Base-by-base conservation (phyloP, 345 rosid species). In the Dipteronia dyeriana region DNA sequence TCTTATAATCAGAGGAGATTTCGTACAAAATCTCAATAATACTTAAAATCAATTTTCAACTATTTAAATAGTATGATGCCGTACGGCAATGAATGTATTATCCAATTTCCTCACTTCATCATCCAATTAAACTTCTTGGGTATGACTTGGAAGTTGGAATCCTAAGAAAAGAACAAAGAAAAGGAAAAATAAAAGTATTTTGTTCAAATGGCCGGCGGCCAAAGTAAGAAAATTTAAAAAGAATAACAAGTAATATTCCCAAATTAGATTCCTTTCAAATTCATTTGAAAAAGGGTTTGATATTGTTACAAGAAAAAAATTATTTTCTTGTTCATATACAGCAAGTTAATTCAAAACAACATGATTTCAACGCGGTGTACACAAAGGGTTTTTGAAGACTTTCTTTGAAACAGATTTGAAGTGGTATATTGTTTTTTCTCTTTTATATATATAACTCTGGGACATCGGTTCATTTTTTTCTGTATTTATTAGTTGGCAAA, bases 201-300 rank as follows among this genome's bases (percentile, higher is more conserved):
- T 49, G 68, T 78, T 81, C 84, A 78, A 69, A 81, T 68, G 31
- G 1, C 39, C 75, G 73, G 81, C 82, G 66, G 79, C 82, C 59
- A 56, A 41, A 38, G 61, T 9, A 45, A 56, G 47, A 59, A 38
- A 43, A 23, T 1, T 19, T 16, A 20, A 53, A 53, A 7, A 75
- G n/a, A 41, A n/a, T 4, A 1, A 14, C 14, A 6, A 19, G 63
- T 39, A 73, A 61, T 74, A 45, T 74, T 74, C 77, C 47, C 59
- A 34, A 29, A 66, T 62, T 45, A 76, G 69, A 76, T 78, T 39
- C 59, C 64, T 19, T 57, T 69, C 59, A 25, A 43, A 26, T 59
- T 20, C 63, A 59, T 59, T 59, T 59, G 63, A 59, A n/a, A 59
- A 56, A n/a, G 2, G 19, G 61, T n/a, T 19, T 34, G n/a, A 56